Evolutionary conservation across 768 basidiomycete species (phyloP).

Genomic region (Amanita fuliginea): DNA sequence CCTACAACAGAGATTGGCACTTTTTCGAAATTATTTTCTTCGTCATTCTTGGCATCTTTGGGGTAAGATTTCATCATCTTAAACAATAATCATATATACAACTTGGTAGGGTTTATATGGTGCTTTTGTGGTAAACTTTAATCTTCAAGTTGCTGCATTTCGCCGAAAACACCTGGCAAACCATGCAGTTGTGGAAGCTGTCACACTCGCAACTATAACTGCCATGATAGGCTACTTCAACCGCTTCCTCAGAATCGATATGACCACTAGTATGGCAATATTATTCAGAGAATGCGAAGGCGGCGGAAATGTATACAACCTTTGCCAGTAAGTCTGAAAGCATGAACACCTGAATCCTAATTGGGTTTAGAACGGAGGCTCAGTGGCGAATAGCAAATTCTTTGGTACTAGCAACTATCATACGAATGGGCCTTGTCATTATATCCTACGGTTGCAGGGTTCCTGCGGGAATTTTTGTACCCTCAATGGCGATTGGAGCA

Average conservation of each 20-base stretch:
- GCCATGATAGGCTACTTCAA: constrained; percentile 93
- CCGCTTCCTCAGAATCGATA: constrained; percentile 89
- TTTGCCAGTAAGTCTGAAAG: constrained; percentile 75
- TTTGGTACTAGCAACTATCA: constrained; percentile 80
- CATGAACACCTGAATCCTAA: background rate
- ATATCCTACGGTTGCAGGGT: constrained; percentile 95
- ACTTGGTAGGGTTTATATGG: constrained; percentile 81
- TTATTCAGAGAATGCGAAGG: constrained; percentile 95
- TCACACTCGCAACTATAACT: constrained; percentile 76
- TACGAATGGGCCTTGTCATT: constrained; percentile 78
- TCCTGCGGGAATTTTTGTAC: constrained; percentile 96
- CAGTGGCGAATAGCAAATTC: constrained; percentile 97
- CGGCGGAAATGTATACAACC: constrained; percentile 74
- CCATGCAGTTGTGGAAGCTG: constrained; percentile 83
- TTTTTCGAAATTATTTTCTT: constrained; percentile 98
- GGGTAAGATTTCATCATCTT: constrained; percentile 35
- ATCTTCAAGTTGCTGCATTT: constrained; percentile 90
- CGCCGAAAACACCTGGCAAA: constrained; percentile 80
- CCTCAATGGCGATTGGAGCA: constrained; percentile 98
- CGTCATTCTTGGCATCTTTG: constrained; percentile 90
- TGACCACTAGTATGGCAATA: constrained; percentile 94
- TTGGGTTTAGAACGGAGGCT: constrained; percentile 50
- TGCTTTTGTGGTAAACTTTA: constrained; percentile 94
- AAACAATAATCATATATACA: constrained; percentile 4
- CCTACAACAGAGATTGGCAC: constrained; percentile 97